Conservation (phyloP, 176 grass and related monocot species). For the Pontederia paniculata region DNA sequence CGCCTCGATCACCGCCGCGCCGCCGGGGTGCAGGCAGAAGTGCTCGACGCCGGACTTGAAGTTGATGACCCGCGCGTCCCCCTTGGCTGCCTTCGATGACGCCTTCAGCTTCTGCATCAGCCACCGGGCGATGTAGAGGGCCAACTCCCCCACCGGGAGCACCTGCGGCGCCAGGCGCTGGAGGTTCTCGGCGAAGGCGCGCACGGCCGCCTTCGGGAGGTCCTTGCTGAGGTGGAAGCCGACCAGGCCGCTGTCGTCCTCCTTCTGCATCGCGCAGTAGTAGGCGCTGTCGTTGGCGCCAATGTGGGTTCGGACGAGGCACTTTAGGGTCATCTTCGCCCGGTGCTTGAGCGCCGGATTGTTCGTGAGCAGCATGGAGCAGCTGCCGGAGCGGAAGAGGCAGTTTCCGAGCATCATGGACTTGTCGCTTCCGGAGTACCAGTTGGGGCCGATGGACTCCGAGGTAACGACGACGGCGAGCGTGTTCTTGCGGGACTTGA, state of each 20-base stretch:
- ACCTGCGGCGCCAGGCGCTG: too few relatives aligned
- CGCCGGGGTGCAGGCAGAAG: too few relatives aligned
- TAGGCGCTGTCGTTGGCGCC: conserved; percentile 1
- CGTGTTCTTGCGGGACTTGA: background rate
- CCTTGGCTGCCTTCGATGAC: too few relatives aligned
- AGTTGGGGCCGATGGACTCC: background rate
- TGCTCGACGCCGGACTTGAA: too few relatives aligned
- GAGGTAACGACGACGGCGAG: background rate
- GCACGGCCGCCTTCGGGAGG: conserved; percentile 1
- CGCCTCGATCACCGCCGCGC: too few relatives aligned
- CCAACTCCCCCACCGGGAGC: too few relatives aligned
- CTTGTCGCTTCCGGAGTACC: background rate
- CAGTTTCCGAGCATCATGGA: background rate
- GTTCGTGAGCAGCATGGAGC: conserved; percentile 1
- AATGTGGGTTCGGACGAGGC: conserved; percentile 1
- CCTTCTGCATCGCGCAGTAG: background rate
- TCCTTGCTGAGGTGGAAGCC: background rate
- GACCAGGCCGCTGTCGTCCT: background rate
- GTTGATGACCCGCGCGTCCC: too few relatives aligned
- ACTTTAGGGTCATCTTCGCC: background rate
- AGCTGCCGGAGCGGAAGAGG: background rate
- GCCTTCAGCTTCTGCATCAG: too few relatives aligned
- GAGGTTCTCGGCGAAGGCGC: background rate
- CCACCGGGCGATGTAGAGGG: too few relatives aligned
- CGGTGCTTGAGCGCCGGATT: too few relatives aligned